phyloP scores from a whole-genome alignment of 2,329 filamentous ascomycete species.

The Paraphaeosphaeria minitans region DNA sequence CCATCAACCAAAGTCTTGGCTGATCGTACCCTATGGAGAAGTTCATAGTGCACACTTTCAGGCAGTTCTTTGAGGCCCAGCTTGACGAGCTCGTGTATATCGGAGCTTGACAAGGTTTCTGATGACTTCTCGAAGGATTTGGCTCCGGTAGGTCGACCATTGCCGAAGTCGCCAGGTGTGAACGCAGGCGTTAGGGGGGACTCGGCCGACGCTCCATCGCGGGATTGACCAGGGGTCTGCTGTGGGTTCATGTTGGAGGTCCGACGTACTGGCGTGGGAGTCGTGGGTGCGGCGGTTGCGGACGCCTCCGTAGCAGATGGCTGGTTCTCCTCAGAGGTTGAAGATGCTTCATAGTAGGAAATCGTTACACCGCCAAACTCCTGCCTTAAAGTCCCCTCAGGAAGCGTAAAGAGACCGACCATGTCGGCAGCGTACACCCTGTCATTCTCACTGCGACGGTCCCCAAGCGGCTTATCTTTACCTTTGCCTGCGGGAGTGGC shows the following conservation, averaged over 20 bases:
- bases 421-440: conserved; percentile 66
- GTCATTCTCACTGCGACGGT: conserved; percentile 35
- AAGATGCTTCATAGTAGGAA: conserved; percentile 70
- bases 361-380: conserved; percentile 82
- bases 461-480: conserved; percentile 70
- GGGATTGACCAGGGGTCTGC: conserved; percentile 59
- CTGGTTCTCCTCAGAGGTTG: conserved; percentile 35
- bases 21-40: conserved; percentile 80
- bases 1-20: conserved; percentile 79
- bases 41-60: conserved; percentile 75
- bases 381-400: conserved; percentile 62
- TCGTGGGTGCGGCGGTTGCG: conserved; percentile 69
- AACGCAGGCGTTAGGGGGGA: conserved; percentile 55
- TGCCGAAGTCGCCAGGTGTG: conserved; percentile 41
- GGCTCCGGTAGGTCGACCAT: conserved; percentile 35
- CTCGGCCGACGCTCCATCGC: conserved; percentile 51
- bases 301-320: conserved; percentile 52
- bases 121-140: conserved; percentile 65
- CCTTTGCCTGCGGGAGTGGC: conserved; percentile 67
- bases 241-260: conserved; percentile 58
- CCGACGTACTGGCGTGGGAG: conserved; percentile 76
- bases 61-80: conserved; percentile 66
- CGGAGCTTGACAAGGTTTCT: conserved; percentile 50
- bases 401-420: conserved; percentile 66
- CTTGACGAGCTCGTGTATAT: conserved; percentile 51